Conservation (phyloP, 163 green algal genomes). For the Chlorella variabilis region DNA sequence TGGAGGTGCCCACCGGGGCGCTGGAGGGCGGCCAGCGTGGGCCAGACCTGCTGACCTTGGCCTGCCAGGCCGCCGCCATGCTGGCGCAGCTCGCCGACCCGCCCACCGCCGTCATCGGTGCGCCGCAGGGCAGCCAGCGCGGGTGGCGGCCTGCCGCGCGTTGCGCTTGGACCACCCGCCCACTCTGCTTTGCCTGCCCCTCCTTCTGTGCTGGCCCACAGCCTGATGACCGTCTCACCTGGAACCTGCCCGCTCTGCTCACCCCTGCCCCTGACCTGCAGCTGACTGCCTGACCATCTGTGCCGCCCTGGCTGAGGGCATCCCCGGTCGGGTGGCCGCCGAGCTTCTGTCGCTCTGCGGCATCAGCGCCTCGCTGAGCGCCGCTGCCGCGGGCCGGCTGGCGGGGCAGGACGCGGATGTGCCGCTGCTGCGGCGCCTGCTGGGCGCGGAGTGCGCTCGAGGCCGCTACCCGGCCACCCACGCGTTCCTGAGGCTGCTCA, state of each 20-base stretch:
- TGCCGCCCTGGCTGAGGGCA: slow-evolving; percentile 26
- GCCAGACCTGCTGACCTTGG: slow-evolving; percentile 38
- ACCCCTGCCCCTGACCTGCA: slow-evolving; percentile 4
- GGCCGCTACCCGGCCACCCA: slow-evolving; percentile 39
- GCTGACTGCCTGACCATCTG: slow-evolving; percentile 42
- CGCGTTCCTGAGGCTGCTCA: slow-evolving; percentile 23
- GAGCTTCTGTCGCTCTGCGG: slow-evolving; percentile 30
- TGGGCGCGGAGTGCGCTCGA: neutral
- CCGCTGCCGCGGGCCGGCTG: neutral
- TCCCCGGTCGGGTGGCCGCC: slow-evolving; percentile 22
- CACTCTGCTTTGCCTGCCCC: too few species aligned
- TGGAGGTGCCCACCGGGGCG: slow-evolving; percentile 12
- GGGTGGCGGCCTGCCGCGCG: neutral
- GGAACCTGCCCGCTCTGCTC: neutral
- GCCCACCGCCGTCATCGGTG: slow-evolving; percentile 26
- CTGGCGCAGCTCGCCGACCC: slow-evolving; percentile 9
- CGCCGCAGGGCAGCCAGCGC: neutral
- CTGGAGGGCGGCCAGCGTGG: slow-evolving; percentile 8
- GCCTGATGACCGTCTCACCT: too few species aligned
- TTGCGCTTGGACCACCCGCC: too few species aligned
- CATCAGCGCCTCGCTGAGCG: neutral
- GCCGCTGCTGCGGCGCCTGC: slow-evolving; percentile 26
- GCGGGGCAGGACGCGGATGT: slow-evolving; percentile 6
- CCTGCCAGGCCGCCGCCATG: slow-evolving; percentile 13
- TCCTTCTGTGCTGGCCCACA: too few species aligned